Percentiles rank a stretch among this genome's conserved stretches.
phyloP scores from a whole-genome alignment of 2,329 filamentous ascomycete species.

The Penicillium sp. region DNA sequence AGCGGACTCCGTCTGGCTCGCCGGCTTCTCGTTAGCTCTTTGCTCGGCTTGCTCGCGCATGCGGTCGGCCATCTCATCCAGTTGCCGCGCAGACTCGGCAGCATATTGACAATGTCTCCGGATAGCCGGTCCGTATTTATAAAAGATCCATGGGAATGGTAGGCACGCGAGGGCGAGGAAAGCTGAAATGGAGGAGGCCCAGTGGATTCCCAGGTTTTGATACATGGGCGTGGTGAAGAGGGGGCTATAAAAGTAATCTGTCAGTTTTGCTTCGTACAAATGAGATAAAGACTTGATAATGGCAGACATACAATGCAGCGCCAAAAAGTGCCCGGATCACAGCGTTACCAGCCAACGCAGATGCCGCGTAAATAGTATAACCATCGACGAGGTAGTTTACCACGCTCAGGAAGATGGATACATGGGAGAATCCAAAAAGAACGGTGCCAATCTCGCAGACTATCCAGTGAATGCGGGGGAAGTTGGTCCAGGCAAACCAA shows the following conservation, averaged over 20 bases:
- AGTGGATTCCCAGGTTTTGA: slow-evolving; percentile 37
- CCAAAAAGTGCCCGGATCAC: slow-evolving; percentile 35
- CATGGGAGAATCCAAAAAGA: slow-evolving; percentile 17
- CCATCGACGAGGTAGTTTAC: slow-evolving; percentile 18
- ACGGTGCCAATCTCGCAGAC: slow-evolving; percentile 11
- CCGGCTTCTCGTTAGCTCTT: not conserved
- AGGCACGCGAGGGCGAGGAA: slow-evolving; percentile 26
- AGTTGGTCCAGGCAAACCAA: slow-evolving; percentile 21
- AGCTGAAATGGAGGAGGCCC: slow-evolving; percentile 36
- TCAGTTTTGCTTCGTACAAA: not conserved
- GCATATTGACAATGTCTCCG: slow-evolving; percentile 3
- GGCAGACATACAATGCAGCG: slow-evolving; percentile 30
- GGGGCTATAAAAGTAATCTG: slow-evolving; percentile 18
- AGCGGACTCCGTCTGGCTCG: not conserved
- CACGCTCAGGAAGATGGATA: slow-evolving; percentile 15
- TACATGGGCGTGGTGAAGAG: slow-evolving; percentile 41
- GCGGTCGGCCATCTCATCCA: slow-evolving; percentile 6
- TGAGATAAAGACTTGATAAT: not conserved
- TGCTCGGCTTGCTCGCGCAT: not conserved
- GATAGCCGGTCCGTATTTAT: slow-evolving; percentile 6
- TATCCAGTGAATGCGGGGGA: slow-evolving; percentile 14
- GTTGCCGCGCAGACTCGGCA: slow-evolving; percentile 1
- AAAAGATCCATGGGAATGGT: slow-evolving; percentile 31
- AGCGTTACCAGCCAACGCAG: slow-evolving; percentile 13
- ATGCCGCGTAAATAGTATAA: slow-evolving; percentile 17